Base-by-base conservation (phyloP, 371 early-diverging fungal genomes). In the Syncephalastrum contaminatum region DNA sequence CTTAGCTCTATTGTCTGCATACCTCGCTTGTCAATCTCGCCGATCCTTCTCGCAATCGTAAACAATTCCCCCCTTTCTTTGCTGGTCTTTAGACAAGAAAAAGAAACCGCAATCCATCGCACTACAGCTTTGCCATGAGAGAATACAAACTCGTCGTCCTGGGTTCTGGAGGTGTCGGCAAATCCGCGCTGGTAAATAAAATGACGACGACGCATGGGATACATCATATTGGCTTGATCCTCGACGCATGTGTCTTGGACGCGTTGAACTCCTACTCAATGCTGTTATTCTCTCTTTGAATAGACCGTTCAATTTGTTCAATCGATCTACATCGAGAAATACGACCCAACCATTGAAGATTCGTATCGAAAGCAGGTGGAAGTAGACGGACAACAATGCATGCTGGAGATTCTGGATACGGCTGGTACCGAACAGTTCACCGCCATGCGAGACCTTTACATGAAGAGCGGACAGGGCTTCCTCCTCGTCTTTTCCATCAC, bases 291-390 rank as follows among this genome's bases (percentile, higher is more conserved):
- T 25, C 2, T 18, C 24, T 51, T 48, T 50, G 36, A 27, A 24
- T 60, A 93, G 92, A 94, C 94, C 2, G 92, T 94, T 14, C 93
- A 94, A 70, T 94, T 92, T 69, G 93, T 94, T 30, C 94, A 94
- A 69, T 86, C 88, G 6, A 88, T 92, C 39, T 94, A 92, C 72
- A 91, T 92, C 30, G 94, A 92, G 54, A 87, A 90, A 64, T 94
- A 94, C 64, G 94, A 94, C 63, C 93, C 94, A 22, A 92, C 93
- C 3, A 94, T 94, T 58, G 94, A 94, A 69, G 94, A 94, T 67
- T 90, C 90, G 27, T 94, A 92, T 69, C 80, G 93, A 56, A 92
- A 92, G 64, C 91, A 91, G 63, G 88, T 92, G 25, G 92, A 92
- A 67, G 87, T 94, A 20, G 94, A 92, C 58, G 86, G 85, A 27